phyloP scores from a whole-genome alignment of 1,284 basidiomycete species.

The Amylostereum chailletii region DNA sequence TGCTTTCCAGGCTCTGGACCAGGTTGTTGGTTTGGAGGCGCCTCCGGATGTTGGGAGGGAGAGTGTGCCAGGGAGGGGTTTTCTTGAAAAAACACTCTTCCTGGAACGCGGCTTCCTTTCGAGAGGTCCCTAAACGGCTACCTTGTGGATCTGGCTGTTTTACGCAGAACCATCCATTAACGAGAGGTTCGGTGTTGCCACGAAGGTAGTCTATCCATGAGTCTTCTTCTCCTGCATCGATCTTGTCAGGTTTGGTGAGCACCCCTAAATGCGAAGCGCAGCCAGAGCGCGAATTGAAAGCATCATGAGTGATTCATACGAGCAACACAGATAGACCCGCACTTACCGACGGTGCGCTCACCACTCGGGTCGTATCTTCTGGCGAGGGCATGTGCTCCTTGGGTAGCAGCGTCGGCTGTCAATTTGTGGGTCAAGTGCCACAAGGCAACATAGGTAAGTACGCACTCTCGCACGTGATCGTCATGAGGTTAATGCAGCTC shows the following conservation, averaged over 20 bases:
- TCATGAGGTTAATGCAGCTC: slow-evolving; percentile 24
- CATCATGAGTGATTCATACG: background rate
- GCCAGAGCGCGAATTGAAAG: no score
- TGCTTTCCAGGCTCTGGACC: slow-evolving; percentile 15
- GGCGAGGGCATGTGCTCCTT: slow-evolving; percentile 21
- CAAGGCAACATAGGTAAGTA: background rate
- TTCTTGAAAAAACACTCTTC: slow-evolving; percentile 26
- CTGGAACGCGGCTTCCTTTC: slow-evolving; percentile 18
- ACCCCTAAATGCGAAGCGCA: slow-evolving; percentile 17
- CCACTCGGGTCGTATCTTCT: slow-evolving; percentile 19
- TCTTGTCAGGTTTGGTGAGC: slow-evolving; percentile 26
- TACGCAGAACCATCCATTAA: slow-evolving; percentile 22
- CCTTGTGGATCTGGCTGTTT: slow-evolving; percentile 20
- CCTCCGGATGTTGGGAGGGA: slow-evolving; percentile 4
- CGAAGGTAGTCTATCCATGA: slow-evolving; percentile 20
- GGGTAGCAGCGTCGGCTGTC: slow-evolving; percentile 26
- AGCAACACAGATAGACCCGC: background rate
- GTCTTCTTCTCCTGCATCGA: slow-evolving; percentile 16
- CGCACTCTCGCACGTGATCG: slow-evolving; percentile 24
- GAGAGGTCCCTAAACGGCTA: slow-evolving; percentile 14
- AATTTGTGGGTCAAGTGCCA: background rate
- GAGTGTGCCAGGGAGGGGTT: slow-evolving; percentile 15
- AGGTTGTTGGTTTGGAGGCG: slow-evolving; percentile 18
- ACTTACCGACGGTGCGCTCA: slow-evolving; percentile 23
- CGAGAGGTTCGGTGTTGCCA: slow-evolving; percentile 14